Evolutionary conservation across 2,329 filamentous ascomycete genomes (phyloP).

Genomic region (Fusarium citri): DNA sequence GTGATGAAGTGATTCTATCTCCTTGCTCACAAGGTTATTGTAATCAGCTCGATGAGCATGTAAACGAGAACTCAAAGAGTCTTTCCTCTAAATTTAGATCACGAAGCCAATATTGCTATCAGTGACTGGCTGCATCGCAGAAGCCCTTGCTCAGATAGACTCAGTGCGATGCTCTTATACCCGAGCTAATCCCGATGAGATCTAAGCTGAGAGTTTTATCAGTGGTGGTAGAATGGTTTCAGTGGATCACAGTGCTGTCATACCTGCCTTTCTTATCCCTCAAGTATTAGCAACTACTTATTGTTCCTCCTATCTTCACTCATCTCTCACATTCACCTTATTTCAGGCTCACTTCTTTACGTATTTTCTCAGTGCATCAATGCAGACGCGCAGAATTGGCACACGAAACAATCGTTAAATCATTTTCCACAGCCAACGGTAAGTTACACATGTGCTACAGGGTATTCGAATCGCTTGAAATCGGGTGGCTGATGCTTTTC

Average conservation of each 20-base stretch:
- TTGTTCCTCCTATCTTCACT: background rate
- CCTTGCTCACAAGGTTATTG: background rate
- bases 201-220: background rate
- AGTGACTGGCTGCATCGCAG: too few relatives aligned
- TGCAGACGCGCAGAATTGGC: background rate
- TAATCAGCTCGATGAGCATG: background rate
- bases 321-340: background rate
- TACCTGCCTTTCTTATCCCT: background rate
- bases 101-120: too few relatives aligned
- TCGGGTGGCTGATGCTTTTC: background rate
- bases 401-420: background rate
- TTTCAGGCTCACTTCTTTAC: rapidly evolving
- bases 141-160: background rate
- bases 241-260: background rate
- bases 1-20: background rate
- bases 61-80: rapidly evolving
- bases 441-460: background rate
- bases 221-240: background rate
- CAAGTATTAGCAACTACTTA: background rate
- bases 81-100: rapidly evolving
- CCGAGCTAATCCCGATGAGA: background rate
- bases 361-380: background rate
- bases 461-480: background rate
- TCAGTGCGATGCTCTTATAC: background rate
- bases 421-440: background rate